Evolutionary conservation across 139 green algal genomes (phyloP), one percentile per base, ranked within the genome.

Genomic region (Parachlorella kessleri): DNA sequence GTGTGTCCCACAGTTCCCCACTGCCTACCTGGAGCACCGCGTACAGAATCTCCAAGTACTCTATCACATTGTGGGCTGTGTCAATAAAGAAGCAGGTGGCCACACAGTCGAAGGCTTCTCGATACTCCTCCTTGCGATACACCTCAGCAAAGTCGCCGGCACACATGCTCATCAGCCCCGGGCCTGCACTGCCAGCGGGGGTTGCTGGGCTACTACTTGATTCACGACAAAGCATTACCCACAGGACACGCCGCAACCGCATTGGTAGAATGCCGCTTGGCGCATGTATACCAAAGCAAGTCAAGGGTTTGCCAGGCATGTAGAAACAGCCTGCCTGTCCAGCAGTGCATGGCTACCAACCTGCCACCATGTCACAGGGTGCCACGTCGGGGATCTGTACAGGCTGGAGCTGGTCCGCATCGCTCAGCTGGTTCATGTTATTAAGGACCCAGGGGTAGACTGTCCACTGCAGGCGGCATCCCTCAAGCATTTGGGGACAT

Each of bases 81-180:
- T 99, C 97, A 8, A 99, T 89, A 91, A 99, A 99, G 86, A 99
- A 99, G 85, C 94, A 98, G 23, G 94, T 98, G 35, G 87, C 91
- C 36, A 99, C 94, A 4, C 72, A 82, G 76, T 99, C 96, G 81
- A 97, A 99, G 8, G 66, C 55, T 37, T 80, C 84, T 1, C 30
- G 40, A 67, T 89, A 86, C 7, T 93, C 88, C 3, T 81, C 70
- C 0, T 26, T 40, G 0, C 70, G 48, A 78, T 98, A 99, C 35
- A 99, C 84, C 75, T 95, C 92, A 64, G 93, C 88, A 90, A 99
- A 99, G 80, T 99, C 97, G 33, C 97, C 97, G 0, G 96, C 97
- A 32, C 83, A 93, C 96, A 99, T 99, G 59, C 86, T 93, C 78
- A 99, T 83, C 79, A 91, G 80, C 26, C 89, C 89, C 0, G 79